phyloP scores from a whole-genome alignment of 1,139 yeast genomes.

The Sugiyamaella novakii region DNA sequence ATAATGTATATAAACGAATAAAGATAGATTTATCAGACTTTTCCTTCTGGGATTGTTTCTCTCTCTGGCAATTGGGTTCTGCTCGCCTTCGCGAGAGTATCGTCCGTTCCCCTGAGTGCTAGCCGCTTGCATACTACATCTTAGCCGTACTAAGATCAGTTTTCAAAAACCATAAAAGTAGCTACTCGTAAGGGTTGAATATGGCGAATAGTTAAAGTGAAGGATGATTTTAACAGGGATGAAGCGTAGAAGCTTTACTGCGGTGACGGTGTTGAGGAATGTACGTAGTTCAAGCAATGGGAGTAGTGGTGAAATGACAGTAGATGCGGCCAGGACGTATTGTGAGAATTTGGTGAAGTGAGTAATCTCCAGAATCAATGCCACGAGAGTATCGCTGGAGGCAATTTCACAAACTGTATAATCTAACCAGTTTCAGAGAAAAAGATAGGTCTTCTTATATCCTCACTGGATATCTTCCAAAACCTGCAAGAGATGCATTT shows the following conservation, averaged over 20 bases:
- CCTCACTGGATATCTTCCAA: constrained; percentile 70
- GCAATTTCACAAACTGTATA: too few species aligned
- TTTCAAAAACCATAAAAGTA: too few species aligned
- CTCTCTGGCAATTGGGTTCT: too few species aligned
- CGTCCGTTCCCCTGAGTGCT: too few species aligned
- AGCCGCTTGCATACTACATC: too few species aligned
- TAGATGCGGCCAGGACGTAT: constrained; percentile 23
- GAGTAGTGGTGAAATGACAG: constrained; percentile 13
- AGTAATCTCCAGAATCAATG: neutral
- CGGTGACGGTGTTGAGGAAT: neutral
- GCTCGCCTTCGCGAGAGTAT: too few species aligned
- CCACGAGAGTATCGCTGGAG: too few species aligned
- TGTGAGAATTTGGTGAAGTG: constrained; percentile 24
- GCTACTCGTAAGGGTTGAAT: too few species aligned
- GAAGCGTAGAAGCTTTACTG: constrained; percentile 3
- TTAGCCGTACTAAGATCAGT: too few species aligned
- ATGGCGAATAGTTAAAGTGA: neutral
- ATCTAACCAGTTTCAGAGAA: constrained; percentile 15
- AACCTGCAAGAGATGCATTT: constrained; percentile 63
- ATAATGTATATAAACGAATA: constrained; percentile 16
- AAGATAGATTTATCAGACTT: too few species aligned
- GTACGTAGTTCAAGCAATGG: neutral
- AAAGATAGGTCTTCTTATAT: constrained; percentile 66
- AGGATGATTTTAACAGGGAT: neutral
- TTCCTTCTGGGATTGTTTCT: too few species aligned